These are phyloP conservation scores for Talaromyces amestolkiae DNA, from an alignment of 2,329 filamentous ascomycete species.

Conservation along the genomic window DNA sequence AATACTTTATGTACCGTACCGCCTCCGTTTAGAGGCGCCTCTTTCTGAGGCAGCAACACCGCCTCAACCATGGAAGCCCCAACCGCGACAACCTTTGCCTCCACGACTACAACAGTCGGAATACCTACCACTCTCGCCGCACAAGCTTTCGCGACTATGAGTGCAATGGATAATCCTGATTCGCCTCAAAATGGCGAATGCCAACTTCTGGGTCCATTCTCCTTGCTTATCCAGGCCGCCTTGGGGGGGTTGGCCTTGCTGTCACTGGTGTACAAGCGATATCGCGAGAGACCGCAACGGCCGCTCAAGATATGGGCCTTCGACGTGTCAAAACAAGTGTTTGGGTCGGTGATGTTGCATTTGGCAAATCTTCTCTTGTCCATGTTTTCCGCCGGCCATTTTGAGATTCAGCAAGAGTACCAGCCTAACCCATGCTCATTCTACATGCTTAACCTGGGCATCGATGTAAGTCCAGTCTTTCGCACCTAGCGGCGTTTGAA, in stretches of 20 bases:
- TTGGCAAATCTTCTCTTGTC: constrained; percentile 93
- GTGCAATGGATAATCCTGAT: constrained; percentile 37
- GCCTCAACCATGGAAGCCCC: constrained; percentile 10
- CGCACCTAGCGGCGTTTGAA: neutral
- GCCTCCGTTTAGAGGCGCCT: constrained; percentile 13
- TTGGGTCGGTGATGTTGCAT: constrained; percentile 88
- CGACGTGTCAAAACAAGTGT: constrained; percentile 94
- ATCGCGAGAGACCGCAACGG: constrained; percentile 84
- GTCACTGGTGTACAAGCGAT: constrained; percentile 89
- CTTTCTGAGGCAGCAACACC: constrained; percentile 10
- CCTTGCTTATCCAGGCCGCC: constrained; percentile 82
- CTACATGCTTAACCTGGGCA: constrained; percentile 88
- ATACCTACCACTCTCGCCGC: neutral
- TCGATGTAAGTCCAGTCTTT: constrained; percentile 72
- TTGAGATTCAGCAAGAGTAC: constrained; percentile 55
- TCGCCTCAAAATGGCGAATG: constrained; percentile 67
- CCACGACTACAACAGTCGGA: constrained; percentile 12
- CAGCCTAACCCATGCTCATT: constrained; percentile 93
- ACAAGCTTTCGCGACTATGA: neutral
- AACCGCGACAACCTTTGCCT: neutral
- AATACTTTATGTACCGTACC: constrained; percentile 2
- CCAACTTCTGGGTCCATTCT: constrained; percentile 82
- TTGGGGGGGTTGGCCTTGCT: constrained; percentile 79
- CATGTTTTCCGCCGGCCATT: constrained; percentile 85
- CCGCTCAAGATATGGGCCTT: constrained; percentile 97